Conservation (phyloP, 805 yeast species). For the Teunomyces aglyptinius region DNA sequence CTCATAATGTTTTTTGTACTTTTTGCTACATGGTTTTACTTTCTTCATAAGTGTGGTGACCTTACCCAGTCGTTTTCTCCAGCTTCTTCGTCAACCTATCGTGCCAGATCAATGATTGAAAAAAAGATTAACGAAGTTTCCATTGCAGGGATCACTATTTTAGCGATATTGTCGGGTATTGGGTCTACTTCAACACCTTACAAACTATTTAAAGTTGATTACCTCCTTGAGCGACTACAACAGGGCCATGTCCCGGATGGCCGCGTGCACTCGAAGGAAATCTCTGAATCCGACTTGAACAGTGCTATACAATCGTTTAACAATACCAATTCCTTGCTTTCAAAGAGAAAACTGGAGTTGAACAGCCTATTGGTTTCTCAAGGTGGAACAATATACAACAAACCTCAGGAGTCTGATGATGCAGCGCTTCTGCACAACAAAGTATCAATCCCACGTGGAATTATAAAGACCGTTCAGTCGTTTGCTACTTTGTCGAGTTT, state of each 20-base stretch:
- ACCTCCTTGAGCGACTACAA: conserved; percentile 2
- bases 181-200: conserved; percentile 50
- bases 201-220: conserved; percentile 16
- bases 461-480: conserved; percentile 41
- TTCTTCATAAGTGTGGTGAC: conserved; percentile 34
- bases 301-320: conserved; percentile 38
- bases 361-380: conserved; percentile 14
- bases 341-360: conserved; percentile 33
- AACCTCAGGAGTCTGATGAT: conserved; percentile 12
- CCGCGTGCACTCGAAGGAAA: conserved; percentile 9
- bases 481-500: conserved; percentile 33
- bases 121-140: conserved; percentile 46
- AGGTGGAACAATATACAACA: conserved; percentile 29
- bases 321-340: conserved; percentile 35
- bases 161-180: conserved; percentile 51
- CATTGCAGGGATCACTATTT: conserved; percentile 48
- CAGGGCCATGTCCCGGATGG: conserved; percentile 3
- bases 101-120: conserved; percentile 32
- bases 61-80: conserved; percentile 26
- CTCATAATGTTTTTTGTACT: conserved; percentile 6
- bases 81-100: conserved; percentile 10
- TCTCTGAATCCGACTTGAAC: conserved; percentile 33
- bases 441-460: conserved; percentile 24
- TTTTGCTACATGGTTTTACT: conserved; percentile 31
- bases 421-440: conserved; percentile 8